Evolutionary conservation across 2,329 filamentous ascomycete species (phyloP), one percentile per base, ranked within the genome.

Genomic region (Fusarium illudens): DNA sequence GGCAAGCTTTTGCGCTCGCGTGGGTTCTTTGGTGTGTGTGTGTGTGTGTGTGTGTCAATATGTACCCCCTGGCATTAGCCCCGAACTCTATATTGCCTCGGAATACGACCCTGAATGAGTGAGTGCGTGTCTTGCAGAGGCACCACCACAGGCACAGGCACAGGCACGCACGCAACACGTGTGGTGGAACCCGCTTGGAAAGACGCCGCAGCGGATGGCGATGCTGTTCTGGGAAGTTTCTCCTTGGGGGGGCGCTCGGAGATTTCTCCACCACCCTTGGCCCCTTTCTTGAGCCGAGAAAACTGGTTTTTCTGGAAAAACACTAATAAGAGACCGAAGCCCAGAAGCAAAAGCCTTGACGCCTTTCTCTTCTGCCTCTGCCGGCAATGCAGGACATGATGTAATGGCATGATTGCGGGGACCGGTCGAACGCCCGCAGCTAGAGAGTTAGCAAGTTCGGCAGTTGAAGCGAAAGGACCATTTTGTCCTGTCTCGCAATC

Each of bases 171-270:
- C 39, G 15, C 22, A 46, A 46, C 20, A 46, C 39, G 22, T 22
- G 29, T 37, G 5, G 37, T 48, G 53, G 59, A 50, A 46, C 46
- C 44, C 32, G n/a, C 20, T 17, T 30, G 15, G 11, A 27, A 25
- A 19, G 17, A 22, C 49, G 37, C 12, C 22, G 13, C 44, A n/a
- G 22, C 13, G 30, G 19, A 29, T 56, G 37, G 60, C 17, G n/a
- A 27, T 62, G 49, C 60, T 57, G 25, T 49, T 58, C 48, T 62
- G 37, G 60, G 60, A 59, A 58, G 27, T 51, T 36, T 57, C 44
- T 57, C 58, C 58, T 36, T 32, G 25, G 12, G 27, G 25, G 12
- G 27, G 22, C 33, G 12, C 20, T 19, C 27, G 32, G 51, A 33
- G 9, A n/a, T 36, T 33, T 34, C 54, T 54, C 60, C 60, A 62